Conservation (phyloP, 2,329 filamentous ascomycete genomes). For the Aureobasidium leucospermi region DNA sequence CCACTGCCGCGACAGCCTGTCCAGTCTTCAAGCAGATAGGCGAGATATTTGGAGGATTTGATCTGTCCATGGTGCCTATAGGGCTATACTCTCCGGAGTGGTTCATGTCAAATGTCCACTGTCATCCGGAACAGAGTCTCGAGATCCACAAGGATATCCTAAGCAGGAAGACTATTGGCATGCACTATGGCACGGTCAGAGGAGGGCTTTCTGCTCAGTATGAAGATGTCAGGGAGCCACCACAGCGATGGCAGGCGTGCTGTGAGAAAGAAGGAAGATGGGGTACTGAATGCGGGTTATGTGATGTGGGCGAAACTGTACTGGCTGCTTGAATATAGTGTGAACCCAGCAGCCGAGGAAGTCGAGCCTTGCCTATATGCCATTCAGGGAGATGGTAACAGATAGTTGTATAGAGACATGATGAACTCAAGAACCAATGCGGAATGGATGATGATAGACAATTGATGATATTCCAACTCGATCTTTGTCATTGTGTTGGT, state of each 20-base stretch:
- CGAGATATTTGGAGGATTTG: constrained; percentile 39
- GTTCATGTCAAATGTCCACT: constrained; percentile 40
- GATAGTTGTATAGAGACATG: too few relatives aligned
- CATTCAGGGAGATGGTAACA: too few relatives aligned
- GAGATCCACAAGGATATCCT: constrained; percentile 41
- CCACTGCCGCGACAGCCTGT: constrained; percentile 34
- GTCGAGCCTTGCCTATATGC: too few relatives aligned
- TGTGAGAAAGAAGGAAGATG: constrained; percentile 35
- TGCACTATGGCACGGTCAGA: constrained; percentile 46
- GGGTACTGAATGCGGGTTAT: constrained; percentile 28
- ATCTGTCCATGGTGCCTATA: constrained; percentile 43
- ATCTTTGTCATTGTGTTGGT: too few relatives aligned
- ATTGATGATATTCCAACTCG: too few relatives aligned
- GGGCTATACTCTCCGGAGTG: constrained; percentile 40
- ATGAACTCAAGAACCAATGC: too few relatives aligned
- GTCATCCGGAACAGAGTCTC: constrained; percentile 41
- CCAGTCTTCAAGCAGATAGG: constrained; percentile 44
- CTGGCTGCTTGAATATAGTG: constrained; percentile 1
- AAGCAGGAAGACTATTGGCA: constrained; percentile 42
- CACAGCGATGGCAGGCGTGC: constrained; percentile 37
- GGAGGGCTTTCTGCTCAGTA: constrained; percentile 39
- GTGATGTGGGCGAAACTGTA: constrained; percentile 43
- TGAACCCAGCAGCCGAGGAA: too few relatives aligned
- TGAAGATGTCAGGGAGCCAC: constrained; percentile 44
- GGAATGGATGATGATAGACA: too few relatives aligned